Evolutionary conservation across 192 early-diverging fungal species (phyloP).

Genomic region (Nowakowskiella sp.): DNA sequence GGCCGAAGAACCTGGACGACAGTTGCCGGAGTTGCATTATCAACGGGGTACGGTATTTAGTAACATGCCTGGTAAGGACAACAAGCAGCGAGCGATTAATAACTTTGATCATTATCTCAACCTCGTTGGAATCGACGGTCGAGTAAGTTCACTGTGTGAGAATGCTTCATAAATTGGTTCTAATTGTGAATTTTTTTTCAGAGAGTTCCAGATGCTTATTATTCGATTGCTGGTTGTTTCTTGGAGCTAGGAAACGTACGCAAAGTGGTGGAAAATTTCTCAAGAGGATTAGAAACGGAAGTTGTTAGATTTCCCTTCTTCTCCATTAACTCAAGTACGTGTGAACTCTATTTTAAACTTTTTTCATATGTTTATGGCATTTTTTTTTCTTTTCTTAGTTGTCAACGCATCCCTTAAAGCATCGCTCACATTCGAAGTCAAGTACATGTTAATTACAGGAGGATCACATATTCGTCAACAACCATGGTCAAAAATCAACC

Average conservation of each 20-base stretch:
- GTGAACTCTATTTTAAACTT: background rate
- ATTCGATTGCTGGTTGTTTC: slow-evolving; percentile 21
- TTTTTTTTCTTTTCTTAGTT: slow-evolving; percentile 3
- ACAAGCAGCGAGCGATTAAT: slow-evolving; percentile 9
- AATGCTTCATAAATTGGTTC: background rate
- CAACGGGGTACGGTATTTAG: slow-evolving; percentile 20
- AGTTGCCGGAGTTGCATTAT: slow-evolving; percentile 19
- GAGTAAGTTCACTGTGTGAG: slow-evolving; percentile 8
- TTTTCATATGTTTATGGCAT: background rate
- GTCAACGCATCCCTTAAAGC: slow-evolving; percentile 19
- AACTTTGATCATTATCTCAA: slow-evolving; percentile 13
- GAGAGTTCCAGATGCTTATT: slow-evolving; percentile 27
- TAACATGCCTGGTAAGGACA: slow-evolving; percentile 15
- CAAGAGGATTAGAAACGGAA: slow-evolving; percentile 18
- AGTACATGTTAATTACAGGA: slow-evolving; percentile 22
- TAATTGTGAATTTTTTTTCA: slow-evolving; percentile 3
- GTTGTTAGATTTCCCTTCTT: slow-evolving; percentile 15
- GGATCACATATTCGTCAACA: slow-evolving; percentile 11
- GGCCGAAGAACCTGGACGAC: slow-evolving; percentile 4
- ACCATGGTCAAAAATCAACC: slow-evolving; percentile 16
- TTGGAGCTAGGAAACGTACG: slow-evolving; percentile 11
- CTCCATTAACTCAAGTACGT: slow-evolving; percentile 25
- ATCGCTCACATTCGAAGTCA: slow-evolving; percentile 21
- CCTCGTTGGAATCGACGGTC: slow-evolving; percentile 7
- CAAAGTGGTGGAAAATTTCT: slow-evolving; percentile 24